phyloP scores from a whole-genome alignment of 768 basidiomycete genomes.

The Mycena venus region DNA sequence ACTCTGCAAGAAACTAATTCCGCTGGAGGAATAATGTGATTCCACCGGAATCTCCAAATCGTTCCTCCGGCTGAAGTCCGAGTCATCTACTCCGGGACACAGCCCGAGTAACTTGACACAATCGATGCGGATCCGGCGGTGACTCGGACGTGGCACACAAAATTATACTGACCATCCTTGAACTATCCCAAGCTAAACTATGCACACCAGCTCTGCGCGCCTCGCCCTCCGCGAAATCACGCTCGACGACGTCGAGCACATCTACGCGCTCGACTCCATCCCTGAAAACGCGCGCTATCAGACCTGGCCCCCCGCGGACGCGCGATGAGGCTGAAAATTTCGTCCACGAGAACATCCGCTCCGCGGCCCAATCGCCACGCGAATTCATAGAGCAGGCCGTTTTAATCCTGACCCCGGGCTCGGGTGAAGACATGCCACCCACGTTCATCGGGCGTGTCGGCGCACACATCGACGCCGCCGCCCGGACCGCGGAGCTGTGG shows the following conservation, averaged over 20 bases:
- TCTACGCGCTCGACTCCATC: constrained; percentile 13
- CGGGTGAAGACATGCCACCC: background rate
- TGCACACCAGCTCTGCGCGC: background rate
- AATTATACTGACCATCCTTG: background rate
- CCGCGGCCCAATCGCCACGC: background rate
- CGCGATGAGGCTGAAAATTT: background rate
- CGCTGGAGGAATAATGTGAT: too few species aligned
- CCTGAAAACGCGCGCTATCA: constrained; percentile 12
- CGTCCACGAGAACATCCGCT: background rate
- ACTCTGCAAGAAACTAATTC: too few species aligned
- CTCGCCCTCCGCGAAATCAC: constrained; percentile 7
- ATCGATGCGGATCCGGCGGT: constrained; percentile 3
- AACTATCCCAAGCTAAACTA: background rate
- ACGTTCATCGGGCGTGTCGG: constrained; percentile 16
- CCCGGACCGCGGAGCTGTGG: constrained; percentile 13
- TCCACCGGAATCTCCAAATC: too few species aligned
- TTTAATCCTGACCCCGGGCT: background rate
- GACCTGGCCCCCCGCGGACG: constrained; percentile 10
- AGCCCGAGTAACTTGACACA: too few species aligned
- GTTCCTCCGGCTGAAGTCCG: too few species aligned
- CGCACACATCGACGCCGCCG: background rate
- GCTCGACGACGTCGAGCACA: background rate
- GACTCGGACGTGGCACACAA: background rate
- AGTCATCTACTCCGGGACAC: too few species aligned
- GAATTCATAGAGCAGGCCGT: constrained; percentile 10